Evolutionary conservation across 371 early-diverging fungal genomes (phyloP).

Genomic region (Dinochytrium kinnereticum): DNA sequence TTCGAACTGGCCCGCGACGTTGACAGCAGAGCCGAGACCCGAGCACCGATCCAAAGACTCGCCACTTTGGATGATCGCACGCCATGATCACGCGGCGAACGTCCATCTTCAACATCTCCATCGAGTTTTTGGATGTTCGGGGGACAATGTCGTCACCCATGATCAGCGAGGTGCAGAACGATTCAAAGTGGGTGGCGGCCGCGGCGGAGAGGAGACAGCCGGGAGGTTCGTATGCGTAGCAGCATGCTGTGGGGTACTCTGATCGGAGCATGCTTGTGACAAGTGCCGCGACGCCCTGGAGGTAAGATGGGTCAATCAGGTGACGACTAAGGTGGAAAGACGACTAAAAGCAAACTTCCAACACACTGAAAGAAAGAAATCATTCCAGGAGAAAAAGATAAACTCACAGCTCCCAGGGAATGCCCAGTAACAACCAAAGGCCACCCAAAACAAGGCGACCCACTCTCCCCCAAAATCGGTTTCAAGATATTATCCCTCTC

Average conservation of each 20-base stretch:
- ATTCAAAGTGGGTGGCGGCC: constrained; percentile 37
- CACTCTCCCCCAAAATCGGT: constrained; percentile 22
- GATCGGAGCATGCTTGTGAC: constrained; percentile 37
- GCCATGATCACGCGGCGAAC: constrained; percentile 29
- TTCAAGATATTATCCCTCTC: constrained; percentile 26
- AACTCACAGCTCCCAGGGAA: constrained; percentile 43
- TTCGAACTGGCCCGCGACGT: not conserved
- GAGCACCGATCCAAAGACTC: constrained; percentile 40
- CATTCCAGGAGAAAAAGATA: not conserved
- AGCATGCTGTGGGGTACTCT: constrained; percentile 30
- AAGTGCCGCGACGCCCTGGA: constrained; percentile 46
- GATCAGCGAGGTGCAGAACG: constrained; percentile 43
- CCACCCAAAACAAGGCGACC: constrained; percentile 28
- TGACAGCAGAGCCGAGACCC: constrained; percentile 24
- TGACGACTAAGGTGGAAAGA: not conserved
- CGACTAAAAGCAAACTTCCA: not conserved
- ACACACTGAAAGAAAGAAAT: not conserved
- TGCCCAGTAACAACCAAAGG: constrained; percentile 47
- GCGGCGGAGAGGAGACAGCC: constrained; percentile 32
- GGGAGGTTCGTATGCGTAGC: constrained; percentile 46
- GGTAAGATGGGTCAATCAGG: too few species aligned
- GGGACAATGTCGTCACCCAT: constrained; percentile 48
- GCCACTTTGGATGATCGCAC: constrained; percentile 44
- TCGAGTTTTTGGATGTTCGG: constrained; percentile 32
- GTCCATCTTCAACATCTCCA: constrained; percentile 49